Evolutionary conservation across 2,329 filamentous ascomycete genomes (phyloP).

Genomic region (Aureobasidium sp.): DNA sequence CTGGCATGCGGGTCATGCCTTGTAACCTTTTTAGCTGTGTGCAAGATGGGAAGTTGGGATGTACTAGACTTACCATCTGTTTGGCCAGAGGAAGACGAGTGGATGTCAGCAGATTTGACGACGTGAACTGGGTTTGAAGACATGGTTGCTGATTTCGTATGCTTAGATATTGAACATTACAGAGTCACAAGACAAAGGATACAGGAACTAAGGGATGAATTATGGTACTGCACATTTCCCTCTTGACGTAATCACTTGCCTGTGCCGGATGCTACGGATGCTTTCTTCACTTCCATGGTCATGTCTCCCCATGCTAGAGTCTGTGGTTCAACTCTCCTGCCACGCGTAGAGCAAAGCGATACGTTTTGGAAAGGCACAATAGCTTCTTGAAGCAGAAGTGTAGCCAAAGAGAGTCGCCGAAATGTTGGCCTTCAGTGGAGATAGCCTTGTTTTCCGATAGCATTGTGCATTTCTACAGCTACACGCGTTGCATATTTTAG

Average conservation of each 20-base stretch:
- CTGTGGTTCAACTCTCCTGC: too few species aligned
- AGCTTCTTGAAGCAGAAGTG: too few species aligned
- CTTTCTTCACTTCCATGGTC: not conserved
- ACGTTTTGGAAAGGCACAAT: too few species aligned
- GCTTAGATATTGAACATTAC: not conserved
- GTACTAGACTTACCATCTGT: slow-evolving; percentile 28
- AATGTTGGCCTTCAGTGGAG: too few species aligned
- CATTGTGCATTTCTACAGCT: too few species aligned
- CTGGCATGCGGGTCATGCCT: slow-evolving; percentile 43
- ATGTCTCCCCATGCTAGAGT: not conserved
- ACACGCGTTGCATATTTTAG: not conserved
- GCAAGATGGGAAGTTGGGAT: not conserved
- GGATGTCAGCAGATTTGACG: slow-evolving; percentile 41
- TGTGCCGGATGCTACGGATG: not conserved
- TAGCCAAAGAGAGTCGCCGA: too few species aligned
- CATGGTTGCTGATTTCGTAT: not conserved
- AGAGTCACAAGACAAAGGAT: not conserved
- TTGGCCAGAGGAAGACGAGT: slow-evolving; percentile 35
- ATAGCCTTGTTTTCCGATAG: too few species aligned
- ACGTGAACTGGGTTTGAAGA: slow-evolving; percentile 40
- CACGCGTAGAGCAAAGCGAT: too few species aligned
- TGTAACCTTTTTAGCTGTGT: not conserved
- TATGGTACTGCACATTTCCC: not conserved
- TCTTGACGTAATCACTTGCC: not conserved
- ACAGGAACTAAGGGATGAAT: not conserved